Evolutionary conservation across 2,329 filamentous ascomycete genomes (phyloP).

Genomic region (Penicillium brevicompactum): DNA sequence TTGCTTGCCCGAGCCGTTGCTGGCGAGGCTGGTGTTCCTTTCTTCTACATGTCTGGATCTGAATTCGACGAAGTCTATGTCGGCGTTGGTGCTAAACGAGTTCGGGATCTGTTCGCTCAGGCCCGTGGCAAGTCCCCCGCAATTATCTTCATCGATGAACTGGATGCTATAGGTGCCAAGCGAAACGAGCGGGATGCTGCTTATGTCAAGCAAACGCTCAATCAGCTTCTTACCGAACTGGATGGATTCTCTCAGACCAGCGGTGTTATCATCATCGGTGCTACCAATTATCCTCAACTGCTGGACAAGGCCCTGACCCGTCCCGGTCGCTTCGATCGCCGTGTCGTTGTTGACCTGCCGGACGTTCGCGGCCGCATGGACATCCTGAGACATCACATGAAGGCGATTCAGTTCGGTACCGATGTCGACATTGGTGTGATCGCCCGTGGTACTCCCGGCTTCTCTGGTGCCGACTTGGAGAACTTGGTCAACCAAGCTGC

Average conservation of each 20-base stretch:
- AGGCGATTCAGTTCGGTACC: constrained; percentile 78
- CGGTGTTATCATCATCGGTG: constrained; percentile 92
- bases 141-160: constrained; percentile 94
- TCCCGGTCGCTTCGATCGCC: constrained; percentile 93
- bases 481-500: constrained; percentile 97
- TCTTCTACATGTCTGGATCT: constrained; percentile 99
- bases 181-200: constrained; percentile 89
- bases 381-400: constrained; percentile 90
- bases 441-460: constrained; percentile 84
- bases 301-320: constrained; percentile 93
- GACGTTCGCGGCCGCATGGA: constrained; percentile 91
- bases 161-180: constrained; percentile 93
- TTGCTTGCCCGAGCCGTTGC: constrained; percentile 92
- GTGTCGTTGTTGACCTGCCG: constrained; percentile 83
- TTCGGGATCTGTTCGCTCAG: constrained; percentile 84
- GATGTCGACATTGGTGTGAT: constrained; percentile 84
- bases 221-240: constrained; percentile 93
- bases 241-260: constrained; percentile 96
- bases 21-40: constrained; percentile 94
- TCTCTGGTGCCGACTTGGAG: constrained; percentile 93
- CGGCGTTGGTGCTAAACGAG: constrained; percentile 92
- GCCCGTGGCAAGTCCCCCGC: constrained; percentile 84
- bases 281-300: constrained; percentile 92
- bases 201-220: constrained; percentile 95
- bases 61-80: constrained; percentile 99